Base-by-base conservation (phyloP, 2,329 filamentous ascomycete genomes). In the Claviceps humidiphila region DNA sequence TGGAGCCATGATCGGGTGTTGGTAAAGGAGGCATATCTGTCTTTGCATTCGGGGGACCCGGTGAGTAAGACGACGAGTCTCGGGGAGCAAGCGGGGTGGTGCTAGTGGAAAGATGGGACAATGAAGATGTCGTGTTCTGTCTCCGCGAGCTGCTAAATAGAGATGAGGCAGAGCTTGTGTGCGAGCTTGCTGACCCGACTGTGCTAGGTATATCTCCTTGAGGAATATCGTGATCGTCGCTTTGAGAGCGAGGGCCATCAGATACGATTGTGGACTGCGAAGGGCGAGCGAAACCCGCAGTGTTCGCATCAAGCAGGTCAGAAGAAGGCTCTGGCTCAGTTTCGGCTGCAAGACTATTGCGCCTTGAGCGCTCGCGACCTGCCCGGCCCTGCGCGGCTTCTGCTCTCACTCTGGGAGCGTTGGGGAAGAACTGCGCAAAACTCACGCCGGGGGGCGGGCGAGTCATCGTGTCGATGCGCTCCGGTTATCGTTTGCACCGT, bases 391-490 rank as follows among this genome's bases (percentile, higher is more conserved):
- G 67, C 49, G 49, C 49, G 50, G 68, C 69, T 58, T 71, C 71
- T 55, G 68, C 68, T 67, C 71, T 80, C 72, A 76, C 74, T 67
- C 76, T 82, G 60, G 87, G 85, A 64, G 85, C 87, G 66, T 84
- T 81, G 60, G 85, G 86, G 70, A 89, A 90, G 77, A 89, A 93
- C 72, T 89, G 82, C 72, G 85, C 86, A 77, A 89, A 90, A 73
- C 84, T 83, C 74, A 85, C 84, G 69, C 75, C 74, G 56, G 78
- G 76, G 64, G 82, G 77, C 67, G 84, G 80, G 75, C 86, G 87
- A 81, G 87, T 87, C 85, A 87, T 87, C 73, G 73, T 82, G 75
- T 70, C 65, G 66, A 68, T 69, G 66, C 65, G 68, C 68, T 68
- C 69, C 68, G 71, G 72, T 70, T 74, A 74, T 71, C 71, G 70